phyloP scores from a whole-genome alignment of 2,329 filamentous ascomycete species.

The Claviceps africana region DNA sequence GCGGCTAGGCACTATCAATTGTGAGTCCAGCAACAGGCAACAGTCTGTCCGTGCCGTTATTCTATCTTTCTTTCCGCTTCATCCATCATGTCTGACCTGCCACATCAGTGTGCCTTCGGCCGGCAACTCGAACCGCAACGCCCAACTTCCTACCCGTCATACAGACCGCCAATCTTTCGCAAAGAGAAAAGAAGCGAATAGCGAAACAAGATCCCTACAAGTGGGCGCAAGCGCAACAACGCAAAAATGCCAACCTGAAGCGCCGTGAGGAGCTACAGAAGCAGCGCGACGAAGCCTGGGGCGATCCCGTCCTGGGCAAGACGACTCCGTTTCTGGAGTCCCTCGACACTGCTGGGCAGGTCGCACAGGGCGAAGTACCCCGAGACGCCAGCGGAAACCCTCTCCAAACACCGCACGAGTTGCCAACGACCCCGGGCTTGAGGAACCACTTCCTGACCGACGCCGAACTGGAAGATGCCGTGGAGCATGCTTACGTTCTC shows the following conservation, averaged over 20 bases:
- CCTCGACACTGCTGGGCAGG: slow-evolving; percentile 51
- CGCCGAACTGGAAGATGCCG: slow-evolving; percentile 49
- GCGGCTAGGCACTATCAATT: slow-evolving; percentile 43
- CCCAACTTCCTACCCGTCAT: slow-evolving; percentile 43
- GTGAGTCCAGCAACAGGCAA: slow-evolving; percentile 29
- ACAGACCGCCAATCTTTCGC: slow-evolving; percentile 50
- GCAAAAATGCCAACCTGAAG: slow-evolving; percentile 69
- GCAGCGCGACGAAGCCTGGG: slow-evolving; percentile 49
- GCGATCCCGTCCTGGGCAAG: slow-evolving; percentile 67
- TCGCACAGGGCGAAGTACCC: slow-evolving; percentile 19
- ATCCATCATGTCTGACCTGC: not conserved
- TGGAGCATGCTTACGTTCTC: slow-evolving; percentile 54
- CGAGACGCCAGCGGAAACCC: slow-evolving; percentile 29
- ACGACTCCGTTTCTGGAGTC: slow-evolving; percentile 73
- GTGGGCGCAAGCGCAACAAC: slow-evolving; percentile 65
- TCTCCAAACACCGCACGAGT: slow-evolving; percentile 22
- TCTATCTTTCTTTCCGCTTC: not conserved
- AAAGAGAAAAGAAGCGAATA: slow-evolving; percentile 48
- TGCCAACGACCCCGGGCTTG: slow-evolving; percentile 36
- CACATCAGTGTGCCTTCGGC: slow-evolving; percentile 45
- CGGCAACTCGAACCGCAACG: slow-evolving; percentile 29
- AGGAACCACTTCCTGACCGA: slow-evolving; percentile 67
- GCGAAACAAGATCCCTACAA: slow-evolving; percentile 69
- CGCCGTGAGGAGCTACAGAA: slow-evolving; percentile 56
- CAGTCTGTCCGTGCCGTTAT: not conserved